Evolutionary conservation across 2,329 filamentous ascomycete species (phyloP).

Genomic region (Aaosphaeria arxii): DNA sequence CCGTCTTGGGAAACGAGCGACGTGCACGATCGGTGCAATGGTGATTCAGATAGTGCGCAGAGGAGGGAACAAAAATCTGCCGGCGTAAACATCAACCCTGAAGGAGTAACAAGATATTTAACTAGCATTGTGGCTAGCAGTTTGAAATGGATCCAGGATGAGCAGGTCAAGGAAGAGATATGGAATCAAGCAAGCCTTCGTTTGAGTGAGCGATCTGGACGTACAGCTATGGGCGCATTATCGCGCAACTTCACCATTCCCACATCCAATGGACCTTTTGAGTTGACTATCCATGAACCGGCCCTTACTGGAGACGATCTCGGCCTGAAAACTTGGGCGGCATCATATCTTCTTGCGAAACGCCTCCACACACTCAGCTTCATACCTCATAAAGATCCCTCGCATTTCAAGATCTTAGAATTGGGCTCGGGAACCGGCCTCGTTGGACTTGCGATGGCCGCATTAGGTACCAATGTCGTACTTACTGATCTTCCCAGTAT

Average conservation of each 20-base stretch:
- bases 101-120: slow-evolving; percentile 62
- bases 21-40: slow-evolving; percentile 16
- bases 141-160: slow-evolving; percentile 66
- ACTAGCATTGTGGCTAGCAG: slow-evolving; percentile 65
- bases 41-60: slow-evolving; percentile 34
- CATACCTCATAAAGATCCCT: background rate
- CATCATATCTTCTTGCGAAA: slow-evolving; percentile 79
- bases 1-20: slow-evolving; percentile 61
- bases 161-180: slow-evolving; percentile 63
- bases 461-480: slow-evolving; percentile 64
- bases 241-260: slow-evolving; percentile 60
- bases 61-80: background rate
- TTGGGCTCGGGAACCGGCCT: slow-evolving; percentile 88
- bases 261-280: slow-evolving; percentile 36
- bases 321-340: slow-evolving; percentile 94
- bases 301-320: slow-evolving; percentile 83
- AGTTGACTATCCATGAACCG: slow-evolving; percentile 78
- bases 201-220: slow-evolving; percentile 81
- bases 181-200: slow-evolving; percentile 79
- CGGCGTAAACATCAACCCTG: slow-evolving; percentile 40
- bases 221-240: slow-evolving; percentile 65
- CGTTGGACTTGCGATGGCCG: slow-evolving; percentile 80
- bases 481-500: slow-evolving; percentile 86
- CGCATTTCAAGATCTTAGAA: slow-evolving; percentile 58
- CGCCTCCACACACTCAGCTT: slow-evolving; percentile 50